phyloP scores from a whole-genome alignment of 768 basidiomycete species.

The Dioszegia hungarica region DNA sequence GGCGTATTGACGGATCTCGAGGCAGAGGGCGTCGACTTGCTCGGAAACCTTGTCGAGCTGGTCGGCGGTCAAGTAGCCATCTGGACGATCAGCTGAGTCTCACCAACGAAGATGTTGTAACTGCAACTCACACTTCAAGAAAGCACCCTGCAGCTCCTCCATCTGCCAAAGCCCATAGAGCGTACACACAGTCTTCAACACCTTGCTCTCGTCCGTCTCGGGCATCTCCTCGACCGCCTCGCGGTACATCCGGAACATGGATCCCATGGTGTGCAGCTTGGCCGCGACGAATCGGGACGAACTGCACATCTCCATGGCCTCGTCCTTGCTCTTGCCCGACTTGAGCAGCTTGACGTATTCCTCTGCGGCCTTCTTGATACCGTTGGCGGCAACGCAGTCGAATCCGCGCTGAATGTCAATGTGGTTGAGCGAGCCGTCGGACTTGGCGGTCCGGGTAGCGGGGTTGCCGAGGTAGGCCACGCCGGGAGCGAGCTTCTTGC shows the following conservation, averaged over 20 bases:
- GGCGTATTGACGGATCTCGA: slow-evolving; percentile 38
- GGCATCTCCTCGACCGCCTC: slow-evolving; percentile 47
- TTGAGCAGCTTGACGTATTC: slow-evolving; percentile 46
- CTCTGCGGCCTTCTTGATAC: slow-evolving; percentile 50
- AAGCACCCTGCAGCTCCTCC: slow-evolving; percentile 52
- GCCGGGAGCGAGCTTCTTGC: slow-evolving; percentile 49
- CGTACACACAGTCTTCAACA: slow-evolving; percentile 46
- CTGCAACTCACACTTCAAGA: slow-evolving; percentile 50
- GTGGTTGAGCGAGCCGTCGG: slow-evolving; percentile 44
- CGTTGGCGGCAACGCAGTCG: slow-evolving; percentile 51
- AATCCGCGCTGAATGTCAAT: slow-evolving; percentile 49
- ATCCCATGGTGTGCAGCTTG: slow-evolving; percentile 48
- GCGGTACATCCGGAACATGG: slow-evolving; percentile 51
- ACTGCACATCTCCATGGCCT: slow-evolving; percentile 52
- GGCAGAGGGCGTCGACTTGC: slow-evolving; percentile 43
- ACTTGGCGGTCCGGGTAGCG: slow-evolving; percentile 40
- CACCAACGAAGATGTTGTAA: not conserved
- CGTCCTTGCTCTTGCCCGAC: slow-evolving; percentile 48
- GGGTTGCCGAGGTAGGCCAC: slow-evolving; percentile 50
- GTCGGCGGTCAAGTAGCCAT: slow-evolving; percentile 42
- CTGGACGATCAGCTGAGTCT: slow-evolving; percentile 21
- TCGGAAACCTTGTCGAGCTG: slow-evolving; percentile 46
- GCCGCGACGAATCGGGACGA: slow-evolving; percentile 52
- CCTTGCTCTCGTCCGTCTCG: slow-evolving; percentile 40
- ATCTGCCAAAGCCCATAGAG: slow-evolving; percentile 52